Percentiles rank a stretch among this genome's conserved stretches.
Evolutionary conservation across 1,284 basidiomycete genomes (phyloP).

Genomic region (Boletus semigastroideus): DNA sequence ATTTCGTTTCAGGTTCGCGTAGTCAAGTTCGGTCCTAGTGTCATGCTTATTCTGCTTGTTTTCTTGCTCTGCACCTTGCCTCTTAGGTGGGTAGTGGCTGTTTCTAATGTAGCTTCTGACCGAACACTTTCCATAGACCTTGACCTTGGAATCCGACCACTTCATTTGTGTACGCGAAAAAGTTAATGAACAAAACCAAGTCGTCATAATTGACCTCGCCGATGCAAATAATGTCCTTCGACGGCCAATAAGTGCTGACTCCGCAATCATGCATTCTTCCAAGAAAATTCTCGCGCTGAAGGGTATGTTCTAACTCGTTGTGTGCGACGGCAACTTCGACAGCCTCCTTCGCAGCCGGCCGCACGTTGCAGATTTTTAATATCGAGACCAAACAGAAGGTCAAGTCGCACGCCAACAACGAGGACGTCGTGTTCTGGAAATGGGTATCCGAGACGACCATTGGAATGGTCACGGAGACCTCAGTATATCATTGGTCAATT

Average conservation of each 20-base stretch:
- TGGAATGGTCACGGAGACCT: conserved; percentile 93
- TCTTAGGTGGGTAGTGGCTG: conserved; percentile 19
- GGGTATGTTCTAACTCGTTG: conserved; percentile 48
- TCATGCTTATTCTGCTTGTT: conserved; percentile 30
- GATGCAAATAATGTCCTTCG: conserved; percentile 97
- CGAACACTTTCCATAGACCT: conserved; percentile 47
- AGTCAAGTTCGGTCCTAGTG: conserved; percentile 32
- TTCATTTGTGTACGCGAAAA: conserved; percentile 95
- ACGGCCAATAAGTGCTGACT: conserved; percentile 95
- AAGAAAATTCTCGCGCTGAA: conserved; percentile 98
- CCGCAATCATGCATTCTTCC: conserved; percentile 97
- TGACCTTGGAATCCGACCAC: conserved; percentile 96
- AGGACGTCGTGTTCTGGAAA: conserved; percentile 98
- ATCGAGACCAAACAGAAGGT: conserved; percentile 97
- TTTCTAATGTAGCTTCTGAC: conserved; percentile 10
- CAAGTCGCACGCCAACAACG: conserved; percentile 92
- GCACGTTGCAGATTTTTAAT: conserved; percentile 98
- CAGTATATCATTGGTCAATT: conserved; percentile 95
- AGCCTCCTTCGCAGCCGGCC: conserved; percentile 60
- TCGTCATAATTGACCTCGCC: conserved; percentile 94
- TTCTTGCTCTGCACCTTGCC: conserved; percentile 4
- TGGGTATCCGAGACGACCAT: conserved; percentile 93
- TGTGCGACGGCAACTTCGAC: conserved; percentile 5
- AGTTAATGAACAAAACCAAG: conserved; percentile 89
- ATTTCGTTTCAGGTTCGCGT: conserved; percentile 91